Evolutionary conservation across 495 filamentous ascomycete genomes (phyloP).

Genomic region (Xylaria cubensis): DNA sequence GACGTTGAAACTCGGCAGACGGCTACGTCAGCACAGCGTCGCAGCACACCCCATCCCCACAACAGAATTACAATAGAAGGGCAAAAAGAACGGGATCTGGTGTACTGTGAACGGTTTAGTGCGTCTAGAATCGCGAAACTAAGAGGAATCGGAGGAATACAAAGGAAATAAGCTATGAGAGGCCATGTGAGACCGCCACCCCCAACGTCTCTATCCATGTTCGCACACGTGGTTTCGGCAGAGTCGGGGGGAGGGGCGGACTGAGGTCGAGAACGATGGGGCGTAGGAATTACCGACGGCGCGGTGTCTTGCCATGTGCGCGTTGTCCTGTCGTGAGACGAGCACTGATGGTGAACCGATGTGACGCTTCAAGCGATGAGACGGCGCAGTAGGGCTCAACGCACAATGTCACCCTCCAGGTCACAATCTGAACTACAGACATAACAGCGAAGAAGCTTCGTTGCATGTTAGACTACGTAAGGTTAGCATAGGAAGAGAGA

Average conservation of each 20-base stretch:
- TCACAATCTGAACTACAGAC: neutral
- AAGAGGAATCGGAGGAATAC: constrained; percentile 10
- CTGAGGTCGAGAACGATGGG: neutral
- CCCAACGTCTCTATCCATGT: constrained; percentile 13
- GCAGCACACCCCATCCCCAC: neutral
- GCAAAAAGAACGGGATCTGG: neutral
- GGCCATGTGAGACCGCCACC: neutral
- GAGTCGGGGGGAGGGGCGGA: constrained; percentile 11
- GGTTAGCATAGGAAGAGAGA: neutral
- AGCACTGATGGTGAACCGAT: neutral
- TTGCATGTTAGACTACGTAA: neutral
- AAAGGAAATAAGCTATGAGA: neutral
- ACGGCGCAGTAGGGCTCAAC: constrained; percentile 20
- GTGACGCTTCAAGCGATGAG: neutral
- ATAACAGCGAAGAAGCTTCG: constrained; percentile 11
- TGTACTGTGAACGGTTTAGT: neutral
- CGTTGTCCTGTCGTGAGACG: neutral
- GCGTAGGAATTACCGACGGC: neutral
- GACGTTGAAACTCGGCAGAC: neutral
- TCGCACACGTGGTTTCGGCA: constrained; percentile 20
- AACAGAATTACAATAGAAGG: neutral
- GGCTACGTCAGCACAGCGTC: constrained; percentile 12
- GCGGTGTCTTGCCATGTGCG: constrained; percentile 23
- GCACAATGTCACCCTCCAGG: neutral
- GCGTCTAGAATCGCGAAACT: neutral